Base-by-base conservation (phyloP, 371 early-diverging fungal genomes). In the Mortierella sp. region DNA sequence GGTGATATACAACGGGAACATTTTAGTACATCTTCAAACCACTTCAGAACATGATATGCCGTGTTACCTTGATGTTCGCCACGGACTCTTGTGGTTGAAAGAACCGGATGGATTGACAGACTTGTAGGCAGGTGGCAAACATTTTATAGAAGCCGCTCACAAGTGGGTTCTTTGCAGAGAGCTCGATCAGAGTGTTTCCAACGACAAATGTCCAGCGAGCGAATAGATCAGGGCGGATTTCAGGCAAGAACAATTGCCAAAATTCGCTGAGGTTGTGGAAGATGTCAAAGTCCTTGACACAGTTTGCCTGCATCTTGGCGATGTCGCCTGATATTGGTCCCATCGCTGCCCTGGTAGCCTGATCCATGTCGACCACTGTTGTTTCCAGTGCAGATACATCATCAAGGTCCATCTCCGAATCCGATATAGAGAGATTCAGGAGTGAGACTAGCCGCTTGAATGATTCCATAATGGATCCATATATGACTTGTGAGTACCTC, bases 71-170 rank as follows among this genome's bases (percentile, higher is more conserved):
- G 31, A 54, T 54, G 24, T 54, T 49, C 48, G 13, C 49, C 6
- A 39, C 60, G 19, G 26, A 6, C 26, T 50, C 80, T 23, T 19
- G 1, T 16, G 23, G 58, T 24, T 53, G 34, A 55, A 90, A 91
- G 14, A 81, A 57, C 0, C 72, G 61, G 6, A 58, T 62, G n/a
- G 71, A 64, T 51, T 85, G 81, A 41, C 83, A 80, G 14, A 87
- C 68, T 7, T 65, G 56, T 18, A 93, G 49, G 9, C 87, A 80
- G 3, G 85, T 71, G 0, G 86, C 80, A 31, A 91, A 63, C 73
- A 93, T 84, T 42, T 87, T 88, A 74, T 93, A 92, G 52, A 91
- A 93, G 0, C 92, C 93, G 71, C 90, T 90, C 24, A 93, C 86
- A 3, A 92, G 72, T 0, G 93, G 91, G 49, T 87, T 57, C 38